Conservation (phyloP, 352 stramenopile genomes). For the Phytopythium boreale region DNA sequence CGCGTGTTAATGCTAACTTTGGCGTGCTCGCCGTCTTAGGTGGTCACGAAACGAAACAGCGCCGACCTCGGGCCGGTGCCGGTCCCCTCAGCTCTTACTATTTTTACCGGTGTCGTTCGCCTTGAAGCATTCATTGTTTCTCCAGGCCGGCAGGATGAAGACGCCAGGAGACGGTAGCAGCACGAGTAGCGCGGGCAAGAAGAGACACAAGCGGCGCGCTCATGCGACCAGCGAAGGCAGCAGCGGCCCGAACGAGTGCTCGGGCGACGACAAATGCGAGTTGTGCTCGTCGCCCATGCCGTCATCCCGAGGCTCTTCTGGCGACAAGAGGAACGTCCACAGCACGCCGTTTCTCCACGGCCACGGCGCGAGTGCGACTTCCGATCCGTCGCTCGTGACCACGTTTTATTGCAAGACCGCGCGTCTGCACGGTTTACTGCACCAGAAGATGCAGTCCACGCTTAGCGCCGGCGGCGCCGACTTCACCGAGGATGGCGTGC, state of each 20-base stretch:
- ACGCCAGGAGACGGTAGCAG: not conserved
- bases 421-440: conserved; percentile 43
- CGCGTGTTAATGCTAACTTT: not conserved
- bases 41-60: not conserved
- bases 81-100: not conserved
- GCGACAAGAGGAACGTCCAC: not conserved
- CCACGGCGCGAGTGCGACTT: not conserved
- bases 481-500: conserved; percentile 35
- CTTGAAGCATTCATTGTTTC: not conserved
- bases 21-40: not conserved
- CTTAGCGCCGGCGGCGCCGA: conserved; percentile 9
- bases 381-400: conserved; percentile 13
- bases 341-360: not conserved
- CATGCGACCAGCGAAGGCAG: not conserved
- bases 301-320: not conserved
- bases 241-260: not conserved
- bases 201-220: conserved; percentile 1
- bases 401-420: conserved; percentile 35
- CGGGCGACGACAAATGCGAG: not conserved
- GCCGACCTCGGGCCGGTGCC: not conserved
- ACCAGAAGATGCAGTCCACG: conserved; percentile 17
- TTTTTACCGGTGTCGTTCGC: not conserved
- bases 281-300: not conserved
- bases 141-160: not conserved
- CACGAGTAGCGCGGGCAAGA: not conserved